These are phyloP conservation scores for Eucalyptus erythrocorys DNA, from an alignment of 345 rosid genomes.

Conservation along the genomic window DNA sequence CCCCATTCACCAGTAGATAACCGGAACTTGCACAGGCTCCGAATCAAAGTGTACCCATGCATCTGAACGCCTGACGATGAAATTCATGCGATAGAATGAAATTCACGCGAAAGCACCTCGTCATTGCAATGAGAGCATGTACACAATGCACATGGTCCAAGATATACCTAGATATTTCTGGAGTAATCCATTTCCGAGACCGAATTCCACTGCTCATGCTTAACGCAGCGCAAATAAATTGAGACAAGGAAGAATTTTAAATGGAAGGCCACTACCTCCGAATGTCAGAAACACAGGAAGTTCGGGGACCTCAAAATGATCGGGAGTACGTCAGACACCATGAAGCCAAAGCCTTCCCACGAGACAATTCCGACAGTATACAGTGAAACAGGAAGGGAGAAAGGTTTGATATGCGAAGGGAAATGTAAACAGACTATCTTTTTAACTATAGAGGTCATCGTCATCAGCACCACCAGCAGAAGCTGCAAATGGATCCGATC, in stretches of 20 bases:
- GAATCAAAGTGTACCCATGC: not conserved
- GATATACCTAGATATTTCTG: not conserved
- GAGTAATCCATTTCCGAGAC: not conserved
- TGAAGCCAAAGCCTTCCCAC: not conserved
- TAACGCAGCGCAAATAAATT: not conserved
- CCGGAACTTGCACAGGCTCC: not conserved
- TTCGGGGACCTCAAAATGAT: not conserved
- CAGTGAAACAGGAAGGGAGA: not conserved
- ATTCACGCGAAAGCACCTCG: not conserved
- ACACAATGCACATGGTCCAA: not conserved
- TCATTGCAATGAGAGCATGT: not conserved
- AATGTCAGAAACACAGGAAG: not conserved
- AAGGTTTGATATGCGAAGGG: not conserved
- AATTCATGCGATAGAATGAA: not conserved
- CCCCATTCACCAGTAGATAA: not conserved
- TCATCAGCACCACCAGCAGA: constrained; percentile 73
- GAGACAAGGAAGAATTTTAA: not conserved
- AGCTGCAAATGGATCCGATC: constrained; percentile 68
- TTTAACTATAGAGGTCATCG: constrained; percentile 77
- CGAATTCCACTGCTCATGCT: not conserved
- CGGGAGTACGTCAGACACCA: not conserved
- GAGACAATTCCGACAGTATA: not conserved
- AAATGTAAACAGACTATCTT: not conserved
- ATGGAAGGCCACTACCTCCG: not conserved
- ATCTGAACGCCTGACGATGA: not conserved